Evolutionary conservation across 108 stramenopile species (phyloP), one percentile per base, ranked within the genome.

Genomic region (Schizochytrium sp.): DNA sequence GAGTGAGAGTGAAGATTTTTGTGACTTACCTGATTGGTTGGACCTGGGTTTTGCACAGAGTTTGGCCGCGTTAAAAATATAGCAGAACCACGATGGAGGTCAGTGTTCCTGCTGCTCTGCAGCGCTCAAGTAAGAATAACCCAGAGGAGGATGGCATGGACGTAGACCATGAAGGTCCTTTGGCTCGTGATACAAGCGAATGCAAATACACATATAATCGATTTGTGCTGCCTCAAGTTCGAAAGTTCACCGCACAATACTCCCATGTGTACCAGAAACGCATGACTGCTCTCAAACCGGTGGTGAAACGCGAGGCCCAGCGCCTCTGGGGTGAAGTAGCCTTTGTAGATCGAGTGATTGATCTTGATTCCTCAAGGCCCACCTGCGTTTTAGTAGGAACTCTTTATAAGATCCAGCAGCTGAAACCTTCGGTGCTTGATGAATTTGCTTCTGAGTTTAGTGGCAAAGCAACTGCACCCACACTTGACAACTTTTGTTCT

Each of bases 391-490:
- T 89, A 28, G 53, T 91, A 40, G 91, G 91, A 17, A 90, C 89
- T 15, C 2, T 89, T 57, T 91, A 50, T 88, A 91, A 91, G 88
- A 50, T 76, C 28, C 91, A 92, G 92, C 46, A 53, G 50, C 73
- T 91, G 38, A 57, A 91, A 50, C 93, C 92, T 2, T 91, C 89
- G 59, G 88, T 93, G 19, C 64, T 94, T 38, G 92, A 89, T 40
- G 93, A 93, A 89, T 93, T 92, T 73, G 44, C 53, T 8, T 87
- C 87, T 12, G 91, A 92, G 45, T 55, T 91, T 2, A 87, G 61
- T 49, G 88, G 59, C 56, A 57, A 83, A 56, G 8, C 57, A 46
- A 42, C 56, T 3, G 44, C 5, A 7, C 46, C 90, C 13, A 4
- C 49, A 0, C 2, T 83, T n/a, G 88, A 91, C 42, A 91, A 90